These are phyloP conservation scores for Talaromyces pinophilus DNA, from an alignment of 2,329 filamentous ascomycete species.

Conservation along the genomic window DNA sequence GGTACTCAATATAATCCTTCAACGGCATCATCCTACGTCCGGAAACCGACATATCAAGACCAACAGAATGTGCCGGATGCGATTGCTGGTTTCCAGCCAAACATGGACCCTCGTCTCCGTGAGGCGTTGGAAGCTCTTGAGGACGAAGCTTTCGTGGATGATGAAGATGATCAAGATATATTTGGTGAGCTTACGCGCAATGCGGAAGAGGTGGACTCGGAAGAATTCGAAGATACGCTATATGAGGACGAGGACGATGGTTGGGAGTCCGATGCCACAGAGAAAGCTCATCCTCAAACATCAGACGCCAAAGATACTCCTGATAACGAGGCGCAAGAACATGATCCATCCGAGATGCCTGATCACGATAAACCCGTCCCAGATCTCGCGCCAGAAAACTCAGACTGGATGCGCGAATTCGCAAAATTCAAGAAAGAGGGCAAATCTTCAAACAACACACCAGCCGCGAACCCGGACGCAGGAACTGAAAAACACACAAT, in stretches of 20 bases:
- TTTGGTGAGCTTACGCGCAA: constrained; percentile 73
- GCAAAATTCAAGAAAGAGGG: constrained; percentile 87
- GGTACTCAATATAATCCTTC: constrained; percentile 47
- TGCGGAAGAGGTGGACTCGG: constrained; percentile 68
- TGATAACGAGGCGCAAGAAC: constrained; percentile 44
- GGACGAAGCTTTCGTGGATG: constrained; percentile 89
- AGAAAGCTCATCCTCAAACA: constrained; percentile 62
- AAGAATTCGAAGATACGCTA: constrained; percentile 71
- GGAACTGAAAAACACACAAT: constrained; percentile 42
- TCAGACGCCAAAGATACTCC: constrained; percentile 32
- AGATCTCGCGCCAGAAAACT: constrained; percentile 61
- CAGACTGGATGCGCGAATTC: constrained; percentile 90
- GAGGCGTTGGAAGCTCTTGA: constrained; percentile 93
- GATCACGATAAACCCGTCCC: constrained; percentile 42
- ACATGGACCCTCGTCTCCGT: constrained; percentile 91
- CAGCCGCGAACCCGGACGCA: constrained; percentile 32
- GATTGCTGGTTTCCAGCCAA: constrained; percentile 90
- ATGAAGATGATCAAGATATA: constrained; percentile 75
- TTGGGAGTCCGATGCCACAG: constrained; percentile 94
- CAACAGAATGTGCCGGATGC: constrained; percentile 91
- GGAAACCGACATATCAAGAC: constrained; percentile 78
- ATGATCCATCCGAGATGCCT: constrained; percentile 37
- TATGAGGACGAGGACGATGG: constrained; percentile 71
- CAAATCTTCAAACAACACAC: constrained; percentile 39
- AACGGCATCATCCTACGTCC: constrained; percentile 70